Percentiles rank a stretch among this genome's conserved stretches.
phyloP scores from a whole-genome alignment of 163 green algal genomes.

The Coccomyxa subellipsoidea region DNA sequence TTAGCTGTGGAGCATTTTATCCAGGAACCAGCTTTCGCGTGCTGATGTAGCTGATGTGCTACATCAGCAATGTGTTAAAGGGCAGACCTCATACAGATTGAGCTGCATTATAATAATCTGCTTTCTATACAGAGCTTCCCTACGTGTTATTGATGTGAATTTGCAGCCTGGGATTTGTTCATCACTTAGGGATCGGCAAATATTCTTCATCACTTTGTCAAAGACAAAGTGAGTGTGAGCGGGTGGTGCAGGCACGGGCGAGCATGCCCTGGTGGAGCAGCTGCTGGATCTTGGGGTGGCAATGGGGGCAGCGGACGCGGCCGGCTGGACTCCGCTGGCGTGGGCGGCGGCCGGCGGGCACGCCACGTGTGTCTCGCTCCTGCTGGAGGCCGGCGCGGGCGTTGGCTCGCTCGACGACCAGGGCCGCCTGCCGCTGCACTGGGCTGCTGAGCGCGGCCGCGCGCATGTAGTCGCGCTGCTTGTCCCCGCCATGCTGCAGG shows the following conservation, averaged over 20 bases:
- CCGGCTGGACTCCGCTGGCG: conserved; percentile 42
- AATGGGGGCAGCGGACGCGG: conserved; percentile 21
- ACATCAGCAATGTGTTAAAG: too few species aligned
- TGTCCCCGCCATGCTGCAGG: conserved; percentile 12
- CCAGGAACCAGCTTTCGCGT: too few species aligned
- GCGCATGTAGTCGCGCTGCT: conserved; percentile 35
- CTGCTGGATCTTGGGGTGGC: conserved; percentile 21
- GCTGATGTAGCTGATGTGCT: too few species aligned
- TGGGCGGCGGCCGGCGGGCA: conserved; percentile 49
- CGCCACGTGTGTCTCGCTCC: conserved; percentile 27
- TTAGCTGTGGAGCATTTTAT: not conserved
- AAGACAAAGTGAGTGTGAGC: not conserved
- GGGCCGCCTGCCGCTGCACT: conserved; percentile 55
- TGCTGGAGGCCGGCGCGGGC: conserved; percentile 45
- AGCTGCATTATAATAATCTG: too few species aligned
- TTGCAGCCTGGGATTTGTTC: too few species aligned
- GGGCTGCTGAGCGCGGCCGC: conserved; percentile 53
- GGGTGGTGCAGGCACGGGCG: conserved; percentile 12
- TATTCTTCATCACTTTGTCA: too few species aligned
- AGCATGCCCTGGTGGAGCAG: conserved; percentile 25
- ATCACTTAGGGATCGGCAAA: too few species aligned
- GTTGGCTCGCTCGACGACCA: conserved; percentile 36
- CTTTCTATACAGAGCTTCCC: too few species aligned
- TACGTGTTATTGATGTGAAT: too few species aligned
- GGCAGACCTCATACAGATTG: too few species aligned